Percentiles rank a stretch among this genome's conserved stretches.
Evolutionary conservation across 208 protist genomes (phyloP).

Genomic region (Crithidia brevicula): DNA sequence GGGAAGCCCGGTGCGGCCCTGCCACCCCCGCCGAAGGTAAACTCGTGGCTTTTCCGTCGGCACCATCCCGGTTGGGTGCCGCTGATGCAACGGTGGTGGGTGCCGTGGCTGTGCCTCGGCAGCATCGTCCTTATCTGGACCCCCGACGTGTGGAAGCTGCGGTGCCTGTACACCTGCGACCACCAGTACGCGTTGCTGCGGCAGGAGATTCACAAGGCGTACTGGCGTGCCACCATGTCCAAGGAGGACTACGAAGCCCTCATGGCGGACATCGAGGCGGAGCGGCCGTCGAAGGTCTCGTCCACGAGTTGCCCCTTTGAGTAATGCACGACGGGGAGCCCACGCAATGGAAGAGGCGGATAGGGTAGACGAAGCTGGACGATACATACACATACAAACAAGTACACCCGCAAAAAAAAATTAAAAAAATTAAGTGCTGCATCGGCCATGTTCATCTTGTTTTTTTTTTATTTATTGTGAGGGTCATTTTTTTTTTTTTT

Average conservation of each 20-base stretch:
- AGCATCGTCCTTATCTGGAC: constrained; percentile 68
- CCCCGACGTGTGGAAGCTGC: constrained; percentile 87
- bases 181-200: constrained; percentile 71
- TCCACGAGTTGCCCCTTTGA: constrained; percentile 69
- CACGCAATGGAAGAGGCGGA: neutral
- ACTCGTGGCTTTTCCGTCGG: constrained; percentile 82
- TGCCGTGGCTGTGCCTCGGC: constrained; percentile 66
- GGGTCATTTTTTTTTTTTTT: neutral
- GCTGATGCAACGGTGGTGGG: constrained; percentile 86
- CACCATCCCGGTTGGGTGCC: constrained; percentile 76
- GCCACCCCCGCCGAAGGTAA: constrained; percentile 31
- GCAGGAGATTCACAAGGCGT: constrained; percentile 70
- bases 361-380: neutral
- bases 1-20: neutral
- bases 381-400: neutral
- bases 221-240: constrained; percentile 78
- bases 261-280: constrained; percentile 59
- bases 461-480: neutral
- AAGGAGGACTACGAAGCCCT: constrained; percentile 60
- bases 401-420: neutral
- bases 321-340: neutral
- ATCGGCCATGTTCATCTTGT: too few relatives aligned
- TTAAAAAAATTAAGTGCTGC: too few relatives aligned
- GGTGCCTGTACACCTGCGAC: constrained; percentile 71
- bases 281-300: constrained; percentile 46